These are phyloP conservation scores for Alternaria metachromatica DNA, from an alignment of 2,329 filamentous ascomycete genomes.

Conservation along the genomic window DNA sequence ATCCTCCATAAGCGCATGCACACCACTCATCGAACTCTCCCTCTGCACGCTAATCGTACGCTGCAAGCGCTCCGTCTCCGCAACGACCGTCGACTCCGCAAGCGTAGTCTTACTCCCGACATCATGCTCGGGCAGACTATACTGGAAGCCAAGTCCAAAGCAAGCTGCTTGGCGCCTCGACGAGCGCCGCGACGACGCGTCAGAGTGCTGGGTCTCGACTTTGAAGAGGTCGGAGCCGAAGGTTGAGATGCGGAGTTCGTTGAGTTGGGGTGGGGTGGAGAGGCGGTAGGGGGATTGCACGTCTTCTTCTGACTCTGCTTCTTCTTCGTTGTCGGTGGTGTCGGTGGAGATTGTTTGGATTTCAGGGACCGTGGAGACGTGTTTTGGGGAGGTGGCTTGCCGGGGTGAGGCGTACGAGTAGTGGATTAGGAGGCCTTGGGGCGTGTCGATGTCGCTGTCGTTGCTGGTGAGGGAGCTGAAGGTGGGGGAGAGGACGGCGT, in stretches of 20 bases:
- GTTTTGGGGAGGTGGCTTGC: slow-evolving; percentile 1
- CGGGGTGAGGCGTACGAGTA: slow-evolving; percentile 26
- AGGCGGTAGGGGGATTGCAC: slow-evolving; percentile 13
- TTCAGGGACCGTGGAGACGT: slow-evolving; percentile 9
- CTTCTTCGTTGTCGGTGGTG: slow-evolving; percentile 2
- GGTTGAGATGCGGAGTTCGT: slow-evolving; percentile 32
- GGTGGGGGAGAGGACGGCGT: slow-evolving; percentile 36
- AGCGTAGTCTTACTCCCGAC: slow-evolving; percentile 35
- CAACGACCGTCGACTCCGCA: slow-evolving; percentile 18
- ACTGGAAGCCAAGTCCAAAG: slow-evolving; percentile 45
- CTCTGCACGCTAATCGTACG: slow-evolving; percentile 21
- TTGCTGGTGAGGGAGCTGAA: slow-evolving; percentile 43
- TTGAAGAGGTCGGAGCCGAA: slow-evolving; percentile 42
- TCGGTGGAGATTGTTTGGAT: slow-evolving; percentile 6
- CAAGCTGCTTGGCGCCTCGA: slow-evolving; percentile 40
- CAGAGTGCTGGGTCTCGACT: slow-evolving; percentile 24
- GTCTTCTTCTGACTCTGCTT: slow-evolving; percentile 18
- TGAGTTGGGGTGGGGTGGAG: slow-evolving; percentile 30
- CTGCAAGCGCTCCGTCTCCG: background rate
- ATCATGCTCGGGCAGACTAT: slow-evolving; percentile 41
- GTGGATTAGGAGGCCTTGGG: slow-evolving; percentile 26
- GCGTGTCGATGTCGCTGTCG: slow-evolving; percentile 34
- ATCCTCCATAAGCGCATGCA: slow-evolving; percentile 39
- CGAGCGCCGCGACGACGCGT: slow-evolving; percentile 16
- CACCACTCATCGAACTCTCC: slow-evolving; percentile 31